phyloP scores from a whole-genome alignment of 495 filamentous ascomycete species.

The Chaetomidium leptoderma region DNA sequence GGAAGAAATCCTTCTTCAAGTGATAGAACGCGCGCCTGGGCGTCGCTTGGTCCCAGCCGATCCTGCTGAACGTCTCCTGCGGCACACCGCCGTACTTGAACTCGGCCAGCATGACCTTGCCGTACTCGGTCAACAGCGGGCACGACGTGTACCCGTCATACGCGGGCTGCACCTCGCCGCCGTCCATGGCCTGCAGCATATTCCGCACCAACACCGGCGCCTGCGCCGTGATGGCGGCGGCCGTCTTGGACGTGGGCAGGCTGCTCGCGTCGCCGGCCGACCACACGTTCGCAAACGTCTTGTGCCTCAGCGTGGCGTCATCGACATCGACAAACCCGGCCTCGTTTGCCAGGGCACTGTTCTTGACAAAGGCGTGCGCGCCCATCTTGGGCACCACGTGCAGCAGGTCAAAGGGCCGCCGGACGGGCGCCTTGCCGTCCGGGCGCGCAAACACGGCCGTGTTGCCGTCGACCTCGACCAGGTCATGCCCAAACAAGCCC shows the following conservation, averaged over 20 bases:
- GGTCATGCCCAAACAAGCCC: conserved; percentile 62
- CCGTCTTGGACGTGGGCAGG: conserved; percentile 64
- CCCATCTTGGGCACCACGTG: conserved; percentile 63
- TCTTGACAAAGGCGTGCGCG: conserved; percentile 55
- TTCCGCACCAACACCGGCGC: conserved; percentile 58
- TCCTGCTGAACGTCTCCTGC: conserved; percentile 60
- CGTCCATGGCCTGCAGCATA: conserved; percentile 50
- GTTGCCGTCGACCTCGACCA: conserved; percentile 54
- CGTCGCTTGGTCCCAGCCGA: conserved; percentile 55
- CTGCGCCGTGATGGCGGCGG: conserved; percentile 61
- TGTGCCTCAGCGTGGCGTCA: conserved; percentile 55
- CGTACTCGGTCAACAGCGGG: conserved; percentile 61
- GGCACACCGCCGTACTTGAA: conserved; percentile 70
- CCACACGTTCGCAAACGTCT: conserved; percentile 62
- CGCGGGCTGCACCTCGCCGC: conserved; percentile 46
- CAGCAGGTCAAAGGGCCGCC: conserved; percentile 55
- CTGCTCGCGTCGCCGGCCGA: conserved; percentile 65
- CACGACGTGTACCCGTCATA: conserved; percentile 71
- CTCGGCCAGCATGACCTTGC: conserved; percentile 64
- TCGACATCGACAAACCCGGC: conserved; percentile 64
- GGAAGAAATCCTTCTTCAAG: conserved; percentile 70
- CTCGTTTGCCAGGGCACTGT: conserved; percentile 53
- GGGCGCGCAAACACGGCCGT: conserved; percentile 49
- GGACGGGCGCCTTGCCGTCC: conserved; percentile 44
- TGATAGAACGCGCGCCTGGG: conserved; percentile 58